Evolutionary conservation across 352 stramenopile genomes (phyloP).

Genomic region (Pythium rhizo-oryzae): DNA sequence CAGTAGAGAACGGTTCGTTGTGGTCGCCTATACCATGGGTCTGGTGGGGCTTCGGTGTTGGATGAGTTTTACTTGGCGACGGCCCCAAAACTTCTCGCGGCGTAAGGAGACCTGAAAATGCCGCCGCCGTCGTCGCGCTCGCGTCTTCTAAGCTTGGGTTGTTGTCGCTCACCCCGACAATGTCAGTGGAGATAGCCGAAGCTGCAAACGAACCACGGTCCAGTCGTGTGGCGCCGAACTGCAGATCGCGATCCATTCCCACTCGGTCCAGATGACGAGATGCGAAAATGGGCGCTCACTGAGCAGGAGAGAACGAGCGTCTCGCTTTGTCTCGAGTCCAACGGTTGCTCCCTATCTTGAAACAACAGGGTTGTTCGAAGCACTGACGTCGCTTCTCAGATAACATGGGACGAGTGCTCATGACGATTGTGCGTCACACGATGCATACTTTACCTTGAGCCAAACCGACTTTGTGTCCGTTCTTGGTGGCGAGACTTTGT

Average conservation of each 20-base stretch:
- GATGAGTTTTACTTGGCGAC: neutral
- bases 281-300: neutral
- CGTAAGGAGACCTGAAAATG: neutral
- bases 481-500: neutral
- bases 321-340: neutral
- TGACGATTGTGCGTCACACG: neutral
- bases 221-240: conserved; percentile 17
- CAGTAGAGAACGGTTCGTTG: neutral
- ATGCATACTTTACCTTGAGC: neutral
- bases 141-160: neutral
- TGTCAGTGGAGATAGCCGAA: conserved; percentile 12
- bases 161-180: conserved; percentile 9
- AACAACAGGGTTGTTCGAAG: neutral
- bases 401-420: neutral
- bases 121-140: neutral
- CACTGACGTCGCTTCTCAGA: neutral
- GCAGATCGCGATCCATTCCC: conserved; percentile 26
- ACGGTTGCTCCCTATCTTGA: neutral
- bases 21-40: neutral
- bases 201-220: conserved; percentile 20
- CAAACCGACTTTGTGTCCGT: neutral
- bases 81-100: neutral
- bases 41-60: neutral
- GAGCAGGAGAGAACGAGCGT: no score
- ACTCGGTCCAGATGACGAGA: no score